Base-by-base conservation (phyloP, 1,284 basidiomycete genomes). In the Trametes polyzona region DNA sequence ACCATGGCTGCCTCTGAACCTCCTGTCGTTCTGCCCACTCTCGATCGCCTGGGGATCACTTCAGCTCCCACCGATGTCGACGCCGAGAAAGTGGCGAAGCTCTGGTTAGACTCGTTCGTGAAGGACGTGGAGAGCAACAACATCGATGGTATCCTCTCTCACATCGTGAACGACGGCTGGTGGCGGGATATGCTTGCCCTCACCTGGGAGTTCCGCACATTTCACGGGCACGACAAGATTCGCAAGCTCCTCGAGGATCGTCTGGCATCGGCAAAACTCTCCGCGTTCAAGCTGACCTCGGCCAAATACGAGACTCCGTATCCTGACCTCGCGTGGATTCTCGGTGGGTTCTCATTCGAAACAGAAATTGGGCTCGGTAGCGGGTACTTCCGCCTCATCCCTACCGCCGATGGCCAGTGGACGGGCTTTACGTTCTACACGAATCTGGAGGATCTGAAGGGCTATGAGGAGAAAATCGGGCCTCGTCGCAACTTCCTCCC, bases 201-300 rank as follows among this genome's bases (percentile, higher is more conserved):
- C 37, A 86, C 86, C 11, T 88, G 84, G 84, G 80, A 84, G 62
- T 81, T 88, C 65, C 82, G 86, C 48, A 87, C 86, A 0, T 83
- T 88, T 70, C 75, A 78, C 52, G 78, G 81, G 24, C 52, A 59
- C 12, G 44, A 69, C 4, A 67, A 68, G 52, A 79, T 87, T 61
- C 65, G 64, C 3, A 68, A 70, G 49, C 80, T 84, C 67, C 73
- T 85, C 36, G 47, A 58, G 12, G 80, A 80, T 63, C 74, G 78
- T n/a, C 76, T 87, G 12, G 64, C 70, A 1, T 43, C 57, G 1
- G 68, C 71, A 19, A 73, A 76, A 29, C 67, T 79, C 0, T 66
- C 69, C 16, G 65, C 73, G 19, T 73, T 85, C 60, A 65, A 71
- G 58, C 71, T 87, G 26, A 63, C 69, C n/a, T 67, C 72, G n/a